These are phyloP conservation scores for Pestalotiopsis fici DNA, from an alignment of 2,329 filamentous ascomycete genomes.

Conservation along the genomic window DNA sequence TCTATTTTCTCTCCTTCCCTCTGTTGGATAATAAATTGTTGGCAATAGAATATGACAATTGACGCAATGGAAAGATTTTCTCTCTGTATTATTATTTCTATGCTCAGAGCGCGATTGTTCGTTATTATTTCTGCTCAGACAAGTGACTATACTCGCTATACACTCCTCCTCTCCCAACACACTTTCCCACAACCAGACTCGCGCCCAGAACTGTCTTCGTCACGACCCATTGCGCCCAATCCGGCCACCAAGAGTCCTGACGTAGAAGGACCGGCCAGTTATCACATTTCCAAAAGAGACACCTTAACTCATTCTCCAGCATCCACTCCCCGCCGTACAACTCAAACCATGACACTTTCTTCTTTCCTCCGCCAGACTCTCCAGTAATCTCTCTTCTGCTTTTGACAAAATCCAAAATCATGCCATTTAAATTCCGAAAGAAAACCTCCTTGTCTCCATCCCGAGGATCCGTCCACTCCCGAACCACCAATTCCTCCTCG, in stretches of 20 bases:
- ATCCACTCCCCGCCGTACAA: slow-evolving; percentile 7
- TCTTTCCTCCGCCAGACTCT: not conserved
- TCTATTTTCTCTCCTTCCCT: too few species aligned
- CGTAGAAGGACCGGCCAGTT: slow-evolving; percentile 21
- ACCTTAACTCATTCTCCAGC: slow-evolving; percentile 19
- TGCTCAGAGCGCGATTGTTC: too few species aligned
- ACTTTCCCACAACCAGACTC: not conserved
- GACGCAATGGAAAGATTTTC: too few species aligned
- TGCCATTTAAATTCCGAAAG: slow-evolving; percentile 50
- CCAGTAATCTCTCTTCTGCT: not conserved
- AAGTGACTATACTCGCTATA: not conserved
- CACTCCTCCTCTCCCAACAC: not conserved
- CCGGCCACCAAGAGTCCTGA: slow-evolving; percentile 7
- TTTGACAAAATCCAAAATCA: slow-evolving; percentile 29
- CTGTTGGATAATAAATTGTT: too few species aligned
- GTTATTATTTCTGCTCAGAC: not conserved
- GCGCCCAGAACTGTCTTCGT: slow-evolving; percentile 10
- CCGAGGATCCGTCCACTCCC: slow-evolving; percentile 45
- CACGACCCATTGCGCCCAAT: slow-evolving; percentile 13
- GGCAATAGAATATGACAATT: too few species aligned
- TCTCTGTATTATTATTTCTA: too few species aligned
- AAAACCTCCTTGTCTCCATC: slow-evolving; percentile 48
- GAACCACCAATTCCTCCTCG: slow-evolving; percentile 40
- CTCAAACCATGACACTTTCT: not conserved
- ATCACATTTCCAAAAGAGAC: slow-evolving; percentile 23